Base-by-base conservation (phyloP, 2,329 filamentous ascomycete species). In the Hypoxylon sp. region DNA sequence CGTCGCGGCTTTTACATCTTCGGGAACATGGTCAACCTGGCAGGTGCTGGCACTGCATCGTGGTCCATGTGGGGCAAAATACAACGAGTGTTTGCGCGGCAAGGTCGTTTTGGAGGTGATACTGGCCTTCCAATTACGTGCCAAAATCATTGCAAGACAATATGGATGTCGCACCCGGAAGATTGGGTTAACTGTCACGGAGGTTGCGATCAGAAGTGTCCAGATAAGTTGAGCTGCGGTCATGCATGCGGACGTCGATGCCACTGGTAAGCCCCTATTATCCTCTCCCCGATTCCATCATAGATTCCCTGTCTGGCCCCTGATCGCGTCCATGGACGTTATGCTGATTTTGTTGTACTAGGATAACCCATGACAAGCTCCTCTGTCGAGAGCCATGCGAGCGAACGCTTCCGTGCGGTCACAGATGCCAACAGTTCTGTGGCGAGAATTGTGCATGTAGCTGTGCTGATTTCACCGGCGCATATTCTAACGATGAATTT, bases 1-100 rank as follows among this genome's bases (percentile, higher is more conserved):
- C 89, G 88, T 61, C 84, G 89, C 5, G 93, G 93, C 0, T 88
- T 97, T 63, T 97, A 94, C 77, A 83, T 97, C 39, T 97, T 97
- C 74, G 94, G 94, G 1, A 93, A 97, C 72, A 85, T 85, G 11
- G 71, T 83, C 7, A 86, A 85, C 34, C 68, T 87, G 0, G 68
- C 87, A 5, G 70, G 87, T 0, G 83, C 83, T 0, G 74, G 76
- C 12, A 71, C 76, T 0, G 83, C 82, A 9, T 81, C 82, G 0
- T 21, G 30, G 69, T 8, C 77, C 78, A 25, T 86, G 83, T 84
- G 74, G 72, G 65, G 64, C 1, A 74, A 71, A 11, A 77, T 85
- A 1, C 63, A 79, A 5, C 11, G 76, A 0, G 72, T 77, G 1
- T 84, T 90, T 73, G 73, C 74, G 2, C 61, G 71, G 0, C 80